phyloP scores from a whole-genome alignment of 2,329 filamentous ascomycete genomes.

The Paraconiothyrium brasiliense region DNA sequence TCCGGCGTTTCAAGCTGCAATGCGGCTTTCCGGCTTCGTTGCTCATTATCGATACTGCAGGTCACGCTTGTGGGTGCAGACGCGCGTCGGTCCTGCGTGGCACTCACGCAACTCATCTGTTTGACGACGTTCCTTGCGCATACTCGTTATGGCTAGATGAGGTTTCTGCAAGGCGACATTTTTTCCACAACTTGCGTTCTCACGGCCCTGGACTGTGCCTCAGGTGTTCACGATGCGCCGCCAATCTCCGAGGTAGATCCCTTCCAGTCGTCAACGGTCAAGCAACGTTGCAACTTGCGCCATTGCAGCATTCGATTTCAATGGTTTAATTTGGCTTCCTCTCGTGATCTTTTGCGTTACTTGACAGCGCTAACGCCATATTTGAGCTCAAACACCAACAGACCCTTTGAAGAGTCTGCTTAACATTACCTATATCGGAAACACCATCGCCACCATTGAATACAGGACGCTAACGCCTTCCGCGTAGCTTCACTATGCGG shows the following conservation, averaged over 20 bases:
- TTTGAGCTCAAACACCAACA: not conserved
- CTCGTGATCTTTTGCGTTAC: not conserved
- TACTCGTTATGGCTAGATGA: slow-evolving; percentile 21
- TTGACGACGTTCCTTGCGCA: slow-evolving; percentile 13
- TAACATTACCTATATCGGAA: slow-evolving; percentile 27
- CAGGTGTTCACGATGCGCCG: slow-evolving; percentile 1
- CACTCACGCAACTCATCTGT: slow-evolving; percentile 22
- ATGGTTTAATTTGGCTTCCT: not conserved
- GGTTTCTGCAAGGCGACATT: not conserved
- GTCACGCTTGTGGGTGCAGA: slow-evolving; percentile 29
- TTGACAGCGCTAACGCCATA: not conserved
- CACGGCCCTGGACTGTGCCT: slow-evolving; percentile 8
- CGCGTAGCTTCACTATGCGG: slow-evolving; percentile 20
- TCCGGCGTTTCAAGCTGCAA: slow-evolving; percentile 20
- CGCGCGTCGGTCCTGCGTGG: slow-evolving; percentile 40
- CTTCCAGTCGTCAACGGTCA: slow-evolving; percentile 1
- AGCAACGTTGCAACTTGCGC: slow-evolving; percentile 11
- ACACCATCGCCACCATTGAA: slow-evolving; percentile 21
- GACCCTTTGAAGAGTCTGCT: not conserved
- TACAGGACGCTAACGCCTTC: slow-evolving; percentile 30
- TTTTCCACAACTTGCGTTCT: not conserved
- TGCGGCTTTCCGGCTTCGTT: slow-evolving; percentile 15
- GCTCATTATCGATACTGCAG: slow-evolving; percentile 22
- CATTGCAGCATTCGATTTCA: not conserved
- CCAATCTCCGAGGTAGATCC: slow-evolving; percentile 14